A percentile compares a stretch with the other conserved stretches of the same genome.
phyloP scores from a whole-genome alignment of 2,329 filamentous ascomycete genomes.

The Clonostachys rosea region DNA sequence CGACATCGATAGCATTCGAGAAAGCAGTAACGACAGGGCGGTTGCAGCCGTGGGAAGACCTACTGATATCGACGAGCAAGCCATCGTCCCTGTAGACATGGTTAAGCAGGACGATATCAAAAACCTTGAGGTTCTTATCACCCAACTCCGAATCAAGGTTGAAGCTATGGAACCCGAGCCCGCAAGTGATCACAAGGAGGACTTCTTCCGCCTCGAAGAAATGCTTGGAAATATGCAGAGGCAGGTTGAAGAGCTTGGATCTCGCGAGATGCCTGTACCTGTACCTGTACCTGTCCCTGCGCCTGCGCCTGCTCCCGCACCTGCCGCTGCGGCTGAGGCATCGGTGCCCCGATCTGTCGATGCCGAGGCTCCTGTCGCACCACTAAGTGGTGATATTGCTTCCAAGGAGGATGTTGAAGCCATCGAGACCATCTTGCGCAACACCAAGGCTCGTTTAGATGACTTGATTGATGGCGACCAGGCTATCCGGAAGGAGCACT shows the following conservation, averaged over 20 bases:
- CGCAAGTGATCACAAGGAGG: conserved; percentile 15
- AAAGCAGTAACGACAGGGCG: conserved; percentile 41
- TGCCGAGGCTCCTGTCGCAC: conserved; percentile 2
- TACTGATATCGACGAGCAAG: conserved; percentile 13
- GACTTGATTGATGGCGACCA: conserved; percentile 72
- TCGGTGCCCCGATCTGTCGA: not conserved
- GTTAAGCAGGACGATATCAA: conserved; percentile 73
- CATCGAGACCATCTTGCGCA: conserved; percentile 84
- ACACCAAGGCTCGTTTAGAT: conserved; percentile 84
- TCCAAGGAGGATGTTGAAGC: conserved; percentile 78
- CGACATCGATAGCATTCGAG: conserved; percentile 77
- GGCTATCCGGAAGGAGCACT: conserved; percentile 60
- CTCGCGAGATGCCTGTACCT: conserved; percentile 26
- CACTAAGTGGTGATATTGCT: conserved; percentile 25
- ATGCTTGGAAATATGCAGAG: conserved; percentile 25
- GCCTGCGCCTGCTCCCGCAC: conserved; percentile 30
- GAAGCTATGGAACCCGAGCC: conserved; percentile 44
- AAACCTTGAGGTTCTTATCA: conserved; percentile 78
- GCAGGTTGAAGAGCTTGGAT: conserved; percentile 24
- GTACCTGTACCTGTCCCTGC: conserved; percentile 17
- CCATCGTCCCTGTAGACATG: conserved; percentile 36
- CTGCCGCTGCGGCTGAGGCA: no score
- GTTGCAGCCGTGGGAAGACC: conserved; percentile 29
- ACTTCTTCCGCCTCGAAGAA: conserved; percentile 50
- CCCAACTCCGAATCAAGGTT: conserved; percentile 78